Base-by-base conservation (phyloP, 768 basidiomycete species). In the Pleurotus citrinopileatus region DNA sequence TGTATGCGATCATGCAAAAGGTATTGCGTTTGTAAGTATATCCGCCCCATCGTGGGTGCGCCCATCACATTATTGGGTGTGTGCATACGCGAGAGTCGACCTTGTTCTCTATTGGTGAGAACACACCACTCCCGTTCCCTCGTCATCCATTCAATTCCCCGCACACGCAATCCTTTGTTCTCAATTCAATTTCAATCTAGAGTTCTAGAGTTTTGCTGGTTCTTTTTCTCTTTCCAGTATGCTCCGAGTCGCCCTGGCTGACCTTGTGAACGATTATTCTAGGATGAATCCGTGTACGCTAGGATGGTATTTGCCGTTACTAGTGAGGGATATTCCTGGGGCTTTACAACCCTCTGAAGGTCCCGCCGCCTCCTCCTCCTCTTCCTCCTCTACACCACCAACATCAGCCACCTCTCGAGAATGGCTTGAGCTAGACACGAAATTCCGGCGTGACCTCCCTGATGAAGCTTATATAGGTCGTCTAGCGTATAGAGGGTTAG, bases 231-330 rank as follows among this genome's bases (percentile, higher is more conserved):
- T 28, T 37, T 36, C 29, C 25, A 22, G 47, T 45, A 28, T 52
- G 25, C 27, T 56, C 26, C 27, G 45, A 34, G 32, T 34, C n/a
- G 32, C n/a, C n/a, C 32, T 34, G 9, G n/a, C 32, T 34, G 32
- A 34, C n/a, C n/a, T 34, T 34, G 9, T 34, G 9, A n/a, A n/a
- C n/a, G 32, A n/a, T 2, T 34, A 34, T 38, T 48, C 52, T 61
- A 80, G 79, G 66, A 97, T 98, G 94, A 99, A 99, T 65, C 95
- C 97, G 52, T 93, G 90, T 60, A 98, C 95, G 17, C 84, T 98
- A 9, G 91, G 91, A 4, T 96, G 93, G 89, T 98, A 99, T 69
- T 78, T 97, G 28, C 94, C 97, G 20, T 71, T 98, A 55, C 77
- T 94, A 48, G 83, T 90, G 55, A 76, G 80, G 60, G 84, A 86